Evolutionary conservation across 2,329 filamentous ascomycete genomes (phyloP), one percentile per base, ranked within the genome.

Genomic region (Fusarium brevicatenulatum): DNA sequence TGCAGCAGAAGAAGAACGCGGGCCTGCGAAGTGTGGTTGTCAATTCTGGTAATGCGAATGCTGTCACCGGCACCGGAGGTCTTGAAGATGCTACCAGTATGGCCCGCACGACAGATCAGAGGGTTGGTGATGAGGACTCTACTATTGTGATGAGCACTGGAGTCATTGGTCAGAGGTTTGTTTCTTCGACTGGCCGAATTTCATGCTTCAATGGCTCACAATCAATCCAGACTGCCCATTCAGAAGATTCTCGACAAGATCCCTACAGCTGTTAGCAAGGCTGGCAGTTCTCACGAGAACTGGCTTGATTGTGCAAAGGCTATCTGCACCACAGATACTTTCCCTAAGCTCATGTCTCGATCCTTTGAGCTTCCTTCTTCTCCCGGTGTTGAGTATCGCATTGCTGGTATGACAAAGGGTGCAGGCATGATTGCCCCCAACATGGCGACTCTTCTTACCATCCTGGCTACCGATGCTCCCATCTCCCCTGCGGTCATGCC

Each of bases 361-460:
- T 90, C 91, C 19, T 99, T 98, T 83, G 91, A 87, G 34, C 90
- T 99, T 37, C 95, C 96, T 8, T 95, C 93, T 4, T 93, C 93
- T 8, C 90, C 93, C 1, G 87, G 87, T 23, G 86, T 90, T 55
- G 91, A 92, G 81, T 99, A 97, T 84, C 88, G 89, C 76, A 92
- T 99, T 55, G 95, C 94, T 18, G 96, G 96, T 76, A 97, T 97
- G 90, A 97, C 95, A 78, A 99, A 99, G 85, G 96, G 96, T 64
- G 96, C 96, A 9, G 96, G 96, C 79, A 99, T 99, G 96, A 97
- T 99, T 81, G 95, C 98, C 80, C 96, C 96, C 53, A 98, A 99
- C 86, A 97, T 99, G 95, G 96, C 95, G 36, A 99, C 96, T 2
- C 89, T 98, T 39, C 90, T 99, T 40, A 95, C 94, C 60, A 92